Evolutionary conservation across 495 filamentous ascomycete genomes (phyloP), one percentile per base, ranked within the genome.

Genomic region (Podospora appendiculata): DNA sequence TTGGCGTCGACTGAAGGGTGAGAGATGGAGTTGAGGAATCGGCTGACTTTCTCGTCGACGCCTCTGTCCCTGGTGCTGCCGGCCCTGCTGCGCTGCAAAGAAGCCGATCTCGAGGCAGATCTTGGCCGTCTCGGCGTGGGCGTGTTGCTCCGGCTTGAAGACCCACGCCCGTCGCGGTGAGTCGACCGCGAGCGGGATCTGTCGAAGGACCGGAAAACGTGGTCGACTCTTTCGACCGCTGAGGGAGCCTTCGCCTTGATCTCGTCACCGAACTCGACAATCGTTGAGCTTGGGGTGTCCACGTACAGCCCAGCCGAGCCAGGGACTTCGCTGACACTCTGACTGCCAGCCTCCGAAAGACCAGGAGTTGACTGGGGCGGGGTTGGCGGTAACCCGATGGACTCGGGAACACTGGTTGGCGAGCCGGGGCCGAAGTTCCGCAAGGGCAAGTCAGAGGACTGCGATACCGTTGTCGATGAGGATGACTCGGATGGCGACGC

Each of bases 251-350:
- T n/a, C n/a, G n/a, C n/a, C n/a, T n/a, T n/a, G n/a, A n/a, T n/a
- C 11, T 3, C 40, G 10, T 58, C 58, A 1, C 50, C 55, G 32
- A 50, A 50, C 40, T 61, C 55, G 6, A 42, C 55, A 8, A 45
- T 38, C 0, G 50, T 46, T 0, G 59, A 58, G 45, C 55, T 61
- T 4, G 53, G 53, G 0, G 56, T 54, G 13, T n/a, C n/a, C n/a
- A n/a, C n/a, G n/a, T n/a, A n/a, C n/a, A n/a, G n/a, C n/a, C n/a
- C n/a, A n/a, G n/a, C n/a, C n/a, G n/a, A n/a, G n/a, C n/a, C n/a
- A n/a, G n/a, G n/a, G n/a, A n/a, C n/a, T n/a, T n/a, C n/a, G n/a
- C n/a, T n/a, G n/a, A n/a, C n/a, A n/a, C n/a, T n/a, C n/a, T n/a
- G n/a, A n/a, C n/a, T n/a, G n/a, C n/a, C n/a, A n/a, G n/a, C n/a